A percentile compares a stretch with the other conserved stretches of the same genome.
Conservation (phyloP, 2,329 filamentous ascomycete genomes). For the Penicillium thymicola region DNA sequence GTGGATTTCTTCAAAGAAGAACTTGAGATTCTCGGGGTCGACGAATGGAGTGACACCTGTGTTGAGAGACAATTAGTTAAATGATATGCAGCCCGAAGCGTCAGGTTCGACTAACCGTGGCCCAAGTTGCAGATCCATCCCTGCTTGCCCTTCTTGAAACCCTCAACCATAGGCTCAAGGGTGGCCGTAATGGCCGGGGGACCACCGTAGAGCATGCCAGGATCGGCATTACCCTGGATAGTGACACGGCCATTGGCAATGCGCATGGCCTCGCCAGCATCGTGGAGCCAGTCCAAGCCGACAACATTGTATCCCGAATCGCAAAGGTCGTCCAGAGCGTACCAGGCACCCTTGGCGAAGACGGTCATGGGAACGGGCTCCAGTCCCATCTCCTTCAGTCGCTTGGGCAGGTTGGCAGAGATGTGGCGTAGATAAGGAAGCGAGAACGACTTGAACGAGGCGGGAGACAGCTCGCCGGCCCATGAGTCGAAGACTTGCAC, state of each 20-base stretch:
- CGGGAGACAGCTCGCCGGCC: constrained; percentile 88
- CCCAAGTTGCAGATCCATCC: constrained; percentile 97
- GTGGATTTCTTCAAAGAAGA: constrained; percentile 92
- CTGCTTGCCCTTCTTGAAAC: constrained; percentile 78
- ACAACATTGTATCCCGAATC: constrained; percentile 89
- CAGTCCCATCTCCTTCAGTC: constrained; percentile 68
- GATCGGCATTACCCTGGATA: constrained; percentile 93
- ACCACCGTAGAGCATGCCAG: constrained; percentile 85
- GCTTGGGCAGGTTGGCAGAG: constrained; percentile 71
- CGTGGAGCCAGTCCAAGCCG: constrained; percentile 91
- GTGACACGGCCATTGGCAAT: constrained; percentile 75
- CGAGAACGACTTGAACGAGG: constrained; percentile 78
- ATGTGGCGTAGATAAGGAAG: constrained; percentile 86
- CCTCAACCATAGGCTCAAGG: constrained; percentile 81
- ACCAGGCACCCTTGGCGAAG: constrained; percentile 97
- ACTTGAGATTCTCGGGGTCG: constrained; percentile 86
- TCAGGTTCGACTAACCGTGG: constrained; percentile 63
- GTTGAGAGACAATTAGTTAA: constrained; percentile 18
- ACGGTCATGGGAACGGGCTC: constrained; percentile 93
- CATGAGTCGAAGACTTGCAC: constrained; percentile 98
- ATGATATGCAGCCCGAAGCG: constrained; percentile 6
- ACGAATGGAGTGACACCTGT: constrained; percentile 90
- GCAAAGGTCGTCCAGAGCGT: constrained; percentile 83
- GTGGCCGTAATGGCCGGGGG: constrained; percentile 75
- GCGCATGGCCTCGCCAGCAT: constrained; percentile 77